Evolutionary conservation across 768 basidiomycete species (phyloP).

Genomic region (Pulveroboletus sp.): DNA sequence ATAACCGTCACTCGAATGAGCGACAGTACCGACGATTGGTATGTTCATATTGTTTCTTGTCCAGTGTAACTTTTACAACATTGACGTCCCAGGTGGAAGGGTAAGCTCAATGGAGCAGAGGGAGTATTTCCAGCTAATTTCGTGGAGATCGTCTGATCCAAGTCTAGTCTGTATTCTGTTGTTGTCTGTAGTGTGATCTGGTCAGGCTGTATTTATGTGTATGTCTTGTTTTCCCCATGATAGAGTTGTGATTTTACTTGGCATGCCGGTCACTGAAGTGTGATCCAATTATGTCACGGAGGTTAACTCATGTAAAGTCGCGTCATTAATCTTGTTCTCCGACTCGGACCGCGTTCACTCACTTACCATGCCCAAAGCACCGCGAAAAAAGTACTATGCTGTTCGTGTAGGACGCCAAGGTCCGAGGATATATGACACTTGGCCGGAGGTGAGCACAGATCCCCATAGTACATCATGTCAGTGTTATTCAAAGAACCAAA

Average conservation of each 20-base stretch:
- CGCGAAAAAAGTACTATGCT: conserved; percentile 54
- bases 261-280: not conserved
- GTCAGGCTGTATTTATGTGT: conserved; percentile 1
- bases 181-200: not conserved
- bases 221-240: not conserved
- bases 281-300: not conserved
- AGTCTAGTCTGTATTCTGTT: conserved; percentile 24
- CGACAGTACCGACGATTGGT: conserved; percentile 75
- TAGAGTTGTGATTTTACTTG: too few relatives aligned
- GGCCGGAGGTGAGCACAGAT: conserved; percentile 52
- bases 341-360: too few relatives aligned
- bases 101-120: conserved; percentile 53
- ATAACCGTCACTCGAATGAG: conserved; percentile 69
- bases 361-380: conserved; percentile 31
- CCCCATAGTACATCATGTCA: not conserved
- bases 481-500: conserved; percentile 1
- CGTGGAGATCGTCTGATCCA: conserved; percentile 55
- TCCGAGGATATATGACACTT: conserved; percentile 52
- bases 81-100: conserved; percentile 62
- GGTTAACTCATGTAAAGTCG: not conserved
- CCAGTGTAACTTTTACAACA: not conserved
- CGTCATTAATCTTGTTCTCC: not conserved
- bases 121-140: conserved; percentile 86
- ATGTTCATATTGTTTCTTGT: conserved; percentile 17
- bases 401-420: conserved; percentile 58